Percentiles rank a stretch among this genome's conserved stretches.
These are phyloP conservation scores for Bipolaris oryzae DNA, from an alignment of 2,329 filamentous ascomycete genomes.

Conservation along the genomic window DNA sequence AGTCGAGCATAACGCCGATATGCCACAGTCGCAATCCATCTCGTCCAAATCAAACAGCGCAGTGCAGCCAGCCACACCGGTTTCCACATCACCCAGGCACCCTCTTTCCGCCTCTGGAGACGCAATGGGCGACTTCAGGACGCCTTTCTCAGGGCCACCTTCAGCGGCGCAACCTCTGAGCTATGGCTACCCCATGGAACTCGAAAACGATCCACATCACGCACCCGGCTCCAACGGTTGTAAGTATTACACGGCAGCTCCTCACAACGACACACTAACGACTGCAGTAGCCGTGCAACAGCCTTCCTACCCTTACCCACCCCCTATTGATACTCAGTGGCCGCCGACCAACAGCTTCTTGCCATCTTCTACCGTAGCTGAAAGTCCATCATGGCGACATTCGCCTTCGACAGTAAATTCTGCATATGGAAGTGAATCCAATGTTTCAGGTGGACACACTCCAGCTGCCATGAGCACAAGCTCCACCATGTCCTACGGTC, in stretches of 20 bases:
- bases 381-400: conserved; percentile 46
- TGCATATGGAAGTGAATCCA: conserved; percentile 45
- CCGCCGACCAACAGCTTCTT: conserved; percentile 38
- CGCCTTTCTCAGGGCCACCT: conserved; percentile 28
- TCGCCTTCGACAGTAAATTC: conserved; percentile 45
- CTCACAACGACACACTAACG: conserved; percentile 20
- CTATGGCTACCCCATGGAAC: conserved; percentile 36
- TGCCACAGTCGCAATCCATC: conserved; percentile 53
- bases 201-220: conserved; percentile 37
- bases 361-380: conserved; percentile 44
- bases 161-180: conserved; percentile 22
- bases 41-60: conserved; percentile 53
- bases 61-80: conserved; percentile 53
- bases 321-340: conserved; percentile 47
- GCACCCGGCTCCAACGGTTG: conserved; percentile 31
- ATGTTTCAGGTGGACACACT: conserved; percentile 43
- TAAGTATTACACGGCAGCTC: conserved; percentile 22
- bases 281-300: conserved; percentile 41
- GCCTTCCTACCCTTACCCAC: conserved; percentile 42
- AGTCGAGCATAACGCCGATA: conserved; percentile 73
- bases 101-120: conserved; percentile 33
- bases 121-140: conserved; percentile 41
- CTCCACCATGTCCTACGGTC: conserved; percentile 46
- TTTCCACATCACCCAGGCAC: conserved; percentile 56
- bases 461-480: conserved; percentile 44